Base-by-base conservation (phyloP, 1,284 basidiomycete species). In the Moniliophthora roreri region DNA sequence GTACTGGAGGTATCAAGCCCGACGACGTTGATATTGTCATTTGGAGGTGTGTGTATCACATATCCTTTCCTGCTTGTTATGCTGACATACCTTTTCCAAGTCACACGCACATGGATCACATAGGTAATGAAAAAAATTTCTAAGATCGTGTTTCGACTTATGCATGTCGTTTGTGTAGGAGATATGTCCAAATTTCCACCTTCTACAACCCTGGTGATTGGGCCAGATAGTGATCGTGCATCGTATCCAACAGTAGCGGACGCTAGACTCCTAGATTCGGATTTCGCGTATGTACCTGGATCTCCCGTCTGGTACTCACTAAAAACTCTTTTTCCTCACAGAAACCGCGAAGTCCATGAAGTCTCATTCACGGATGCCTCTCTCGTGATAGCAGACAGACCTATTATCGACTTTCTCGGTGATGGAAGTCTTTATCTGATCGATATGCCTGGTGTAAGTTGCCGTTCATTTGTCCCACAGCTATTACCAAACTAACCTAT, bases 381-480 rank as follows among this genome's bases (percentile, higher is more conserved):
- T 4, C 46, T 62, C n/a, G 46, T 48, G 6, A 61, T 64, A 21
- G 61, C 60, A 2, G 60, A 48, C 2, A 53, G 60, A 32, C 49
- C 56, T 11, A 60, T 60, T 1, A 34, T 57, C 36, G 62, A 63
- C 37, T 63, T 53, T 48, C 61, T 63, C 23, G 58, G 54, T 5
- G 62, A 63, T 37, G 63, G 62, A 8, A 63, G 63, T 49, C 49
- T 65, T 26, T 65, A 63, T 48, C 32, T 65, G 15, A 50, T 65
- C 13, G 56, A 62, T 32, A 51, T 53, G 4, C 62, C 62, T 2
- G 63, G 63, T 1, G 62, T 62, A 21, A 32, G 61, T 3, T 3
- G 13, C 6, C 36, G 5, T 18, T 34, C 9, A 15, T 26, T 7
- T 3, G 10, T 34, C 20, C n/a, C 8, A 18, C 5, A 8, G n/a